Evolutionary conservation across 805 yeast species (phyloP).

Genomic region (Wickerhamiella occidentalis): DNA sequence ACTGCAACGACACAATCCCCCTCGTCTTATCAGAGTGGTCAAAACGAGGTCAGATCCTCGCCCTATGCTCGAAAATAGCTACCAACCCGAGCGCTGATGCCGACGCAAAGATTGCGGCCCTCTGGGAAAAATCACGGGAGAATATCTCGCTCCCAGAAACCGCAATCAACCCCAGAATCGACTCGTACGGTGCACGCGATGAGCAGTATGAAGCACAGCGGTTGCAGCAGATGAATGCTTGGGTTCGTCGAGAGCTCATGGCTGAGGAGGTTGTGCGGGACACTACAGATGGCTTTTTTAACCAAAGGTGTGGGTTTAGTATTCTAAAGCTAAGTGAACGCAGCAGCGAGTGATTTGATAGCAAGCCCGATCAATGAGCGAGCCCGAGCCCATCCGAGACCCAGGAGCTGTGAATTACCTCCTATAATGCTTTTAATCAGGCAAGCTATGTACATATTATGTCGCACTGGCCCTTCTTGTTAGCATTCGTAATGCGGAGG

Average conservation of each 20-base stretch:
- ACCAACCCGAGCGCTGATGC: not conserved
- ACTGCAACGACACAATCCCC: slow-evolving; percentile 5
- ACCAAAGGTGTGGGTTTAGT: slow-evolving; percentile 5
- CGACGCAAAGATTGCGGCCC: slow-evolving; percentile 12
- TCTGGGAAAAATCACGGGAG: slow-evolving; percentile 20
- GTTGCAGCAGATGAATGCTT: not conserved
- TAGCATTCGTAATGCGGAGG: too few relatives aligned
- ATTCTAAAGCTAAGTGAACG: not conserved
- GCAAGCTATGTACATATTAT: too few relatives aligned
- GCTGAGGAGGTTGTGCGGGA: slow-evolving; percentile 9
- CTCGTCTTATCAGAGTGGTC: slow-evolving; percentile 12
- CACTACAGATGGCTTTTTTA: slow-evolving; percentile 6
- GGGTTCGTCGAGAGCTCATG: slow-evolving; percentile 4
- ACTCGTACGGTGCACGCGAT: slow-evolving; percentile 21
- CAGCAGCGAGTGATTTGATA: not conserved
- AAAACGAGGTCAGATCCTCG: slow-evolving; percentile 10
- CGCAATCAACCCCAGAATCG: slow-evolving; percentile 21
- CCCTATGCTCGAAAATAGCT: slow-evolving; percentile 5
- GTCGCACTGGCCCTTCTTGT: too few relatives aligned
- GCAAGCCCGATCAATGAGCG: too few relatives aligned
- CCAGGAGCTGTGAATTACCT: too few relatives aligned
- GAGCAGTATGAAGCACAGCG: slow-evolving; percentile 10
- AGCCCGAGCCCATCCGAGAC: too few relatives aligned
- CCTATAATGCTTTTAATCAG: too few relatives aligned
- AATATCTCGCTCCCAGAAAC: slow-evolving; percentile 18